Evolutionary conservation across 1,284 basidiomycete species (phyloP), one percentile per base, ranked within the genome.

Genomic region (Boletus mariae): DNA sequence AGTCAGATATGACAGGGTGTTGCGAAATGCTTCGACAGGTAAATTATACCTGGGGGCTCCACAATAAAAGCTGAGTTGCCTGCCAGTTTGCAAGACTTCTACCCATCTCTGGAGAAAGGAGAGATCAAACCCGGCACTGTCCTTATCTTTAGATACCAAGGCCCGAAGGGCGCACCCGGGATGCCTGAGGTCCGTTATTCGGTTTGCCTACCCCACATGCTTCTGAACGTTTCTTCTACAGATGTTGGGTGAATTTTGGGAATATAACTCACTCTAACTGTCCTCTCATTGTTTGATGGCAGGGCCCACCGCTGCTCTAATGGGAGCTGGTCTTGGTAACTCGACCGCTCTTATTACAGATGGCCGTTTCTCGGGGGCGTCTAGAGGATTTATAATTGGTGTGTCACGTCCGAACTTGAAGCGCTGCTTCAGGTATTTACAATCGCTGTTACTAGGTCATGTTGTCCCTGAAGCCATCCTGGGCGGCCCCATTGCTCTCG

Each of bases 291-390:
- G 49, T 28, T 47, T 49, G 46, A 61, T 66, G 52, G 4, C 67
- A 80, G 86, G 87, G 59, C 93, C 92, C 7, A 97, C 94, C n/a
- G 87, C 82, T 56, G 85, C 92, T 45, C 82, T 98, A 59, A 91
- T 94, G 74, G 96, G 96, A 32, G 95, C 95, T 50, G 96, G 96
- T 38, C 79, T 98, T 17, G 88, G 92, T 38, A 83, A 87, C 56
- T 89, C 90, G 49, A 95, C 94, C 3, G 95, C 95, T 1, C 83
- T 97, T 58, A 85, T 99, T 62, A 99, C 96, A 0, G 96, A 99
- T 70, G 96, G 96, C 44, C 84, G 96, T 41, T 99, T 99, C 80
- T 94, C 90, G 29, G 96, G 95, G 51, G 90, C 80, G 2, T 80
- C 79, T 4, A 74, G 78, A 53, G 82, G 80, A 13, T 82, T 83